A percentile compares a stretch with the other conserved stretches of the same genome.
phyloP scores from a whole-genome alignment of 164 flowering plant genomes.

The Hamamelis virginiana region DNA sequence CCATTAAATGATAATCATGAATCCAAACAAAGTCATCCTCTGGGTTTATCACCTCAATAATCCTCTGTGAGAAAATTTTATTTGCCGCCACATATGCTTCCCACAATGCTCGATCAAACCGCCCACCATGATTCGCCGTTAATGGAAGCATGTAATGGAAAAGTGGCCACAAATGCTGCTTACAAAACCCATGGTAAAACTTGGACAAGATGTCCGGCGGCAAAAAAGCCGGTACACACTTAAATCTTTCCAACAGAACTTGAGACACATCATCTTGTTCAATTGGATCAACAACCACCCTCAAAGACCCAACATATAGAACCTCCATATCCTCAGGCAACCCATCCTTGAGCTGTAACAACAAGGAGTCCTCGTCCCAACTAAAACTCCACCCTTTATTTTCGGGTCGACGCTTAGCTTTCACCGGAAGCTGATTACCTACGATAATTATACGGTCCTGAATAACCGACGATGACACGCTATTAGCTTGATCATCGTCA shows the following conservation, averaged over 20 bases:
- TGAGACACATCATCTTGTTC: conserved; percentile 81
- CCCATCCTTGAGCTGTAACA: conserved; percentile 72
- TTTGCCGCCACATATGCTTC: conserved; percentile 80
- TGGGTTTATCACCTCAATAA: conserved; percentile 73
- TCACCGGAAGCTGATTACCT: conserved; percentile 71
- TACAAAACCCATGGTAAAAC: conserved; percentile 74
- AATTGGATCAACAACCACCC: conserved; percentile 49
- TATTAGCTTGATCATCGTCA: conserved; percentile 70
- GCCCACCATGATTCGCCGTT: conserved; percentile 55
- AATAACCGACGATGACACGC: conserved; percentile 59
- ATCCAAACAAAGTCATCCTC: conserved; percentile 85
- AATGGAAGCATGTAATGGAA: conserved; percentile 83
- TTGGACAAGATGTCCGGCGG: conserved; percentile 53
- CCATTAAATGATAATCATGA: conserved; percentile 85
- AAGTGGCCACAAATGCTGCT: conserved; percentile 76
- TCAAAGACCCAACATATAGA: conserved; percentile 66
- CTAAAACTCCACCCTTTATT: conserved; percentile 74
- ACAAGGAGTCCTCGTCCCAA: conserved; percentile 79
- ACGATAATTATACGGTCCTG: conserved; percentile 74
- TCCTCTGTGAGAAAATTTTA: conserved; percentile 68
- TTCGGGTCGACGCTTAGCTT: conserved; percentile 60
- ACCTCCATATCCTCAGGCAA: conserved; percentile 82
- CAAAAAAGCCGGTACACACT: conserved; percentile 71
- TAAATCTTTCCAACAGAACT: conserved; percentile 60
- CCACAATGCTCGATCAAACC: conserved; percentile 71